Evolutionary conservation across 163 green algal genomes (phyloP), one percentile per base, ranked within the genome.

Genomic region (Coccomyxa subellipsoidea): DNA sequence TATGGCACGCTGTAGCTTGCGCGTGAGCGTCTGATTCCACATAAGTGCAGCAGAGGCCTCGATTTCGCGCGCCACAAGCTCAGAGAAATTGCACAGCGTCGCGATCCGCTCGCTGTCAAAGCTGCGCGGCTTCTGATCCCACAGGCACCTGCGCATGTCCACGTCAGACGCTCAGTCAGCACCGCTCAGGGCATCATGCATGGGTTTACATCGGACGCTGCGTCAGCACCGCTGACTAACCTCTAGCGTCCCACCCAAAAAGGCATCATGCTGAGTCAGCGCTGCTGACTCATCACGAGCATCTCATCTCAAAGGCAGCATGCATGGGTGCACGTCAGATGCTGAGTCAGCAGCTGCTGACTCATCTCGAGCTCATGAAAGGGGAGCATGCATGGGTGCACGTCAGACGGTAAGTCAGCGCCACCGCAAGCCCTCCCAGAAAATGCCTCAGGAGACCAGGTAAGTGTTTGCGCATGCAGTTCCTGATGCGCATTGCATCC

Each of bases 61-160:
- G 0, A 95, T 78, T 85, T 95, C 90, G 8, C 92, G 87, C 9
- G 93, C 88, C 75, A 94, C 90, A 81, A 95, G 88, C 82, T 93
- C 88, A 2, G 86, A 90, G 77, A 96, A 86, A 83, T 95, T 94
- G 76, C 86, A 87, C 47, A 96, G 83, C 84, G 94, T 85, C 66
- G 89, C 91, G 84, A 87, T 92, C 38, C 77, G 83, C 82, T 93
- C 87, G 1, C 90, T 88, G 53, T 92, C 88, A 80, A 94, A 92
- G 4, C 34, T 76, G 18, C 89, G 88, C 31, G 88, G 87, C 79
- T 80, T 79, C 31, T 69, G 76, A 84, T 94, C 90, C 36, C 47
- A 66, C 18, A 66, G 12, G 18, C 47, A 66, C 47, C 47, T 66
- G 47, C 47, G 47, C 12, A 66, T 18, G 12, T 66, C 47, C 12